Conservation (phyloP, 2,329 filamentous ascomycete genomes). For the Celoporthe dispersa region DNA sequence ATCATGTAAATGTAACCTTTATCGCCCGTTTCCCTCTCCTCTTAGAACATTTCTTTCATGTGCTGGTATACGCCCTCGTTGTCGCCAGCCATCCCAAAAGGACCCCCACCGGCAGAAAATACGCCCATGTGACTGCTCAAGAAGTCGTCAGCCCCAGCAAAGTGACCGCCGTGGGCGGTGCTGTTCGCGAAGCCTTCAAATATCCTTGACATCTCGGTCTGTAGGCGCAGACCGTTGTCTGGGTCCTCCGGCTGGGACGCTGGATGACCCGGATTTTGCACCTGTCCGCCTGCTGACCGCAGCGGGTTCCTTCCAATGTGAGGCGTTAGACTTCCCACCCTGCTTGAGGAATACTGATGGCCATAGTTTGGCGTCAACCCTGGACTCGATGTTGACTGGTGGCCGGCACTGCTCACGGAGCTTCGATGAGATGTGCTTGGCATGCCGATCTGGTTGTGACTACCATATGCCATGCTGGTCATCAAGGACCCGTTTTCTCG, state of each 20-base stretch:
- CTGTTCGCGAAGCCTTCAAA: constrained; percentile 46
- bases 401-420: constrained; percentile 24
- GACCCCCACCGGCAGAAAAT: constrained; percentile 13
- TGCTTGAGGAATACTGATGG: constrained; percentile 11
- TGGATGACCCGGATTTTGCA: neutral
- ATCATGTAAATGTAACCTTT: neutral
- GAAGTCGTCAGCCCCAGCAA: constrained; percentile 12
- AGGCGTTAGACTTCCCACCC: constrained; percentile 28
- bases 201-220: constrained; percentile 58
- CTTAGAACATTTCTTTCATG: constrained; percentile 27
- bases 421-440: constrained; percentile 9
- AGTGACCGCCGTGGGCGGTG: constrained; percentile 23
- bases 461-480: constrained; percentile 54
- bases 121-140: constrained; percentile 4
- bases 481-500: constrained; percentile 51
- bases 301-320: constrained; percentile 16
- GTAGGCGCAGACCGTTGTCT: constrained; percentile 54
- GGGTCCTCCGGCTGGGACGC: constrained; percentile 19
- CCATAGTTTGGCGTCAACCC: constrained; percentile 3
- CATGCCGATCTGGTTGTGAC: constrained; percentile 29
- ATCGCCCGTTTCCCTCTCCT: neutral
- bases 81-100: constrained; percentile 1
- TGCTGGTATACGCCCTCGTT: constrained; percentile 15
- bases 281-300: neutral
- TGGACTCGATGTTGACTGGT: constrained; percentile 22